Base-by-base conservation (phyloP, 2,329 filamentous ascomycete species). In the Hirsutella thompsonii region DNA sequence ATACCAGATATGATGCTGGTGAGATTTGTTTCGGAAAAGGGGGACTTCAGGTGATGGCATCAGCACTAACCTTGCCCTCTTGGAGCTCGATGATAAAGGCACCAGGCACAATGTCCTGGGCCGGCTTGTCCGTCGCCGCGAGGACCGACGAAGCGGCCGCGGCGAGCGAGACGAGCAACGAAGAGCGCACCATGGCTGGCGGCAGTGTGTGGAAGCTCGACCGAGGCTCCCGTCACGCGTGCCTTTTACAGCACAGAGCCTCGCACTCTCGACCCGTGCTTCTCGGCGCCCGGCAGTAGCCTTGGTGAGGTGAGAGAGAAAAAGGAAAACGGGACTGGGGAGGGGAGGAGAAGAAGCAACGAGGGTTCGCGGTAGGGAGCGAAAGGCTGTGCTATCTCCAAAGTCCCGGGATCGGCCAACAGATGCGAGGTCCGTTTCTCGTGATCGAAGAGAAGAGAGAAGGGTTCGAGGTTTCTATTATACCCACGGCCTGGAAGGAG, bases 81-180 rank as follows among this genome's bases (percentile, higher is more conserved):
- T 39, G 33, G 2, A 49, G 36, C 54, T 54, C 48, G 29, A 48
- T 42, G 14, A 50, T 50, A 32, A 42, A 53, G 13, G 46, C 51
- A 19, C 51, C 48, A 4, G 44, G 47, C 18, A 53, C 40, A 32
- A 41, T 4, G 1, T 29, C 33, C 16, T 20, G 38, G 34, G 23
- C 20, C 9, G 33, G 26, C 33, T 42, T 35, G 30, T 35, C 37
- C 5, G 36, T 14, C n/a, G 21, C 13, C 10, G 44, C 43, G 18
- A 47, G 33, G 21, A 43, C 36, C 10, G 45, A 45, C 20, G 44
- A 39, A 16, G 45, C 44, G 9, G 44, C 42, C 14, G 49, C 49
- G 13, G 45, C 20, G 9, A 48, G 42, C 40, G 47, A 42, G 38
- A 42, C 28, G 26, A 48, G 19, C 19, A 49, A 38, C 29, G 45